Base-by-base conservation (phyloP, 805 yeast genomes). In the Yamadazyma akitaensis region DNA sequence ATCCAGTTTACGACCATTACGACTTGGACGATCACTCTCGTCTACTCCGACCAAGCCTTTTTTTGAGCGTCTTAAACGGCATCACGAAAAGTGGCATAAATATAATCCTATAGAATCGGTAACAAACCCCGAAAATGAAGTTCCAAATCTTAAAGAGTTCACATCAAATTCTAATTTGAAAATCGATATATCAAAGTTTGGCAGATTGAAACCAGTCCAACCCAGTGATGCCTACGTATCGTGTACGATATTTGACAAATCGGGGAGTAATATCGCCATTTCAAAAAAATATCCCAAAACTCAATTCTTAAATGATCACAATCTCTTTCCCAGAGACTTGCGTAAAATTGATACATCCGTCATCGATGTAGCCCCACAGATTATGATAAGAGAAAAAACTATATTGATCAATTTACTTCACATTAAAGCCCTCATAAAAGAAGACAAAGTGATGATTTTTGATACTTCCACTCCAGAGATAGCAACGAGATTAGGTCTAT, bases 371-470 rank as follows among this genome's bases (percentile, higher is more conserved):
- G 91, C 91, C 2, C 99, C 99, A 0, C 81, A 89, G 16, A 85
- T 94, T 39, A 82, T 91, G 49, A 89, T 90, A 18, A 76, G 97
- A 49, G 58, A 70, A n/a, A 78, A 79, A 52, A 85, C 95, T 43
- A 86, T 92, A 16, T 70, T 94, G 44, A 81, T 94, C 41, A 91
- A 90, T 60, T 66, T 94, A 58, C 68, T 94, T 33, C 94, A 91
- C 61, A 89, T 94, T 42, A 85, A 94, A 53, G 98, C 97, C 1
- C 73, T 94, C 40, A 80, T 94, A n/a, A 87, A 85, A 56, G 76
- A 80, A 36, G 88, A 92, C 57, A 71, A 76, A 51, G 95, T 94
- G 9, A 76, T 87, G 67, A 77, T 94, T 1, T 94, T 94, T 64
- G 98, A 94, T 59, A 82, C 88, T 12, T 72, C 83, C 44, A 79